phyloP scores from a whole-genome alignment of 768 basidiomycete genomes.

The Boletus insuetus region DNA sequence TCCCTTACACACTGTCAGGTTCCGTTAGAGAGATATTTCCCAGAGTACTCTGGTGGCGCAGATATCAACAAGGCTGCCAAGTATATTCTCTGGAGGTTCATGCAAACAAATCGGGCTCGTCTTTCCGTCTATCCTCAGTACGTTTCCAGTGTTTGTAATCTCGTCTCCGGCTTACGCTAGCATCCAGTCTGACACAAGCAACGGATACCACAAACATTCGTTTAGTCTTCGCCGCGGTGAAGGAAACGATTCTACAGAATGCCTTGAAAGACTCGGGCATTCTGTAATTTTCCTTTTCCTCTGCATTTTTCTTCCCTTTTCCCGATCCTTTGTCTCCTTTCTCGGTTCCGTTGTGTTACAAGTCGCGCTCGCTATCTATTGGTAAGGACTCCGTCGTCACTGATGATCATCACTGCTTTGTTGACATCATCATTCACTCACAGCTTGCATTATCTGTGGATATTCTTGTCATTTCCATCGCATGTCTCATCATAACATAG shows the following conservation, averaged over 20 bases:
- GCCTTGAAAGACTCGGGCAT: slow-evolving; percentile 85
- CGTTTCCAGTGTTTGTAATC: slow-evolving; percentile 25
- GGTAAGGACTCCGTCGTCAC: slow-evolving; percentile 9
- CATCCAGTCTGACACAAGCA: slow-evolving; percentile 72
- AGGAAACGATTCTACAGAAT: slow-evolving; percentile 92
- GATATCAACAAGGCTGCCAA: slow-evolving; percentile 95
- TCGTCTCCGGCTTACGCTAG: not conserved
- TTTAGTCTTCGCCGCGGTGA: slow-evolving; percentile 83
- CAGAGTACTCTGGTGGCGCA: slow-evolving; percentile 84
- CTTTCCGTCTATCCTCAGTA: slow-evolving; percentile 91
- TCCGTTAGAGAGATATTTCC: slow-evolving; percentile 75
- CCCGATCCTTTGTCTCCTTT: not conserved
- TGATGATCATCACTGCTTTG: not conserved
- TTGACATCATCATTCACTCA: not conserved
- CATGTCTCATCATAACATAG: slow-evolving; percentile 30
- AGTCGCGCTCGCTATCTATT: slow-evolving; percentile 27
- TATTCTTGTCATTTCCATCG: slow-evolving; percentile 22
- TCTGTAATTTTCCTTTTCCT: slow-evolving; percentile 39
- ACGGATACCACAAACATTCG: slow-evolving; percentile 84
- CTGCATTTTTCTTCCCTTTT: not conserved
- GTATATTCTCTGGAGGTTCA: slow-evolving; percentile 93
- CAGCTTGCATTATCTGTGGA: slow-evolving; percentile 33
- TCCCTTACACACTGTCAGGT: slow-evolving; percentile 39
- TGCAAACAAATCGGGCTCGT: slow-evolving; percentile 82
- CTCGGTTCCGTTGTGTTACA: slow-evolving; percentile 4